Evolutionary conservation across 176 grass and related monocot genomes (phyloP).

Genomic region (Cocos nucifera): DNA sequence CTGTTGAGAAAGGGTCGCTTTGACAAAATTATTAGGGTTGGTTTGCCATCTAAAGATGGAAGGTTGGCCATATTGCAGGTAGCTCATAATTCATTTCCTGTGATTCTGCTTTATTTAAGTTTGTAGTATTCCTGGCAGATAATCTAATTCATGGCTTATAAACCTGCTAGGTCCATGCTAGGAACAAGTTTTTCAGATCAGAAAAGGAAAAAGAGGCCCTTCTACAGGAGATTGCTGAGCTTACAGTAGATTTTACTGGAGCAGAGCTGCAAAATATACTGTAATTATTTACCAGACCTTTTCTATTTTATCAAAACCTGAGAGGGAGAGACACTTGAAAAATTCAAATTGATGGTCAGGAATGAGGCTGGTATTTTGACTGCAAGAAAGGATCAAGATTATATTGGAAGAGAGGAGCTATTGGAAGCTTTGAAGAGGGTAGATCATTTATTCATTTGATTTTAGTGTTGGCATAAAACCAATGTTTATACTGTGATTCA

Average conservation of each 20-base stretch:
- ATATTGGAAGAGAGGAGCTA: conserved; percentile 30
- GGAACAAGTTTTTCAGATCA: conserved; percentile 31
- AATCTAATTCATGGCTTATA: not conserved
- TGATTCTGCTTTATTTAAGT: conserved; percentile 1
- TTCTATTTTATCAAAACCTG: not conserved
- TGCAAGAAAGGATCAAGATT: conserved; percentile 35
- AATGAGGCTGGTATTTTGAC: conserved; percentile 38
- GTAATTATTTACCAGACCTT: conserved; percentile 13
- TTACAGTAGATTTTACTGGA: conserved; percentile 33
- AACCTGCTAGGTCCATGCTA: conserved; percentile 23
- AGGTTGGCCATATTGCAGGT: conserved; percentile 34
- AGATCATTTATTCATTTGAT: not conserved
- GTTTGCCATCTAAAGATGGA: conserved; percentile 27
- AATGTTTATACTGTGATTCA: too few relatives aligned
- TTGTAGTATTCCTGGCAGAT: not conserved
- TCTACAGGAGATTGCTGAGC: conserved; percentile 26
- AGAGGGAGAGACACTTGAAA: not conserved
- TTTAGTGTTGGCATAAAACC: not conserved
- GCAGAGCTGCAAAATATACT: conserved; percentile 32
- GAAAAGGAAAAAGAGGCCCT: conserved; percentile 26
- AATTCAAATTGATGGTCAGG: conserved; percentile 8
- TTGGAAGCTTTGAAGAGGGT: conserved; percentile 27
- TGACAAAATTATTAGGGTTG: conserved; percentile 37
- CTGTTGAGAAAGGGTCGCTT: conserved; percentile 33
- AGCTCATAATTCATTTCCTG: not conserved